A percentile compares a stretch with the other conserved stretches of the same genome.
These are phyloP conservation scores for Sporothrix humicola DNA, from an alignment of 2,329 filamentous ascomycete genomes.

Conservation along the genomic window DNA sequence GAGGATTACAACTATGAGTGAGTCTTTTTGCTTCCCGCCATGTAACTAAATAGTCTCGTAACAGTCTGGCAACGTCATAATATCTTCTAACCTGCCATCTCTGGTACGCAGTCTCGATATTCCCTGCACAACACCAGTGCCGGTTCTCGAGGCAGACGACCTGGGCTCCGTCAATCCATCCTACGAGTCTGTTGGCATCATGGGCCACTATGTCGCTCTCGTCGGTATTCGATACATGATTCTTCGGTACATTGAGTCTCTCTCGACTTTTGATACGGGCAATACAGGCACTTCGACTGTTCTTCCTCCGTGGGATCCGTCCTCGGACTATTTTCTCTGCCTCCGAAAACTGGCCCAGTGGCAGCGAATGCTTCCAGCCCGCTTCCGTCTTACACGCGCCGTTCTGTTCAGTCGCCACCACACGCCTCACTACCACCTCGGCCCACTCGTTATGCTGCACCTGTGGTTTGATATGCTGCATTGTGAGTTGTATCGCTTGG, in stretches of 20 bases:
- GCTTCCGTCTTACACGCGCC: neutral
- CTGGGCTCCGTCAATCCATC: neutral
- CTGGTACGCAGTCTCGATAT: neutral
- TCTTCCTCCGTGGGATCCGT: neutral
- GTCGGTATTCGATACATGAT: slow-evolving; percentile 15
- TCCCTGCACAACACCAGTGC: neutral
- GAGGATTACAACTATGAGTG: slow-evolving; percentile 15
- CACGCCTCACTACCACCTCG: slow-evolving; percentile 11
- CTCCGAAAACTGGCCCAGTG: slow-evolving; percentile 2
- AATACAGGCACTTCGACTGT: no score
- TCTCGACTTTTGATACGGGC: neutral
- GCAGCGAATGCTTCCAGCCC: neutral
- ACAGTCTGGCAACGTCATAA: no score
- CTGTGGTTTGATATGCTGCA: slow-evolving; percentile 15
- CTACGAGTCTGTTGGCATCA: neutral
- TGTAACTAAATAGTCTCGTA: no score
- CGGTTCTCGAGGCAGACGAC: slow-evolving; percentile 5
- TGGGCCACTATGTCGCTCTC: slow-evolving; percentile 1
- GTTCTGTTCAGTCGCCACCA: slow-evolving; percentile 1
- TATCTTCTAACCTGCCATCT: no score
- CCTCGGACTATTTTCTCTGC: slow-evolving; percentile 7
- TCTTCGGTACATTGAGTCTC: slow-evolving; percentile 17
- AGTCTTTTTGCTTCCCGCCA: neutral
- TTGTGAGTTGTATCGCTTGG: slow-evolving; percentile 9
- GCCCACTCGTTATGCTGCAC: slow-evolving; percentile 13